Conservation (phyloP, 1,284 basidiomycete species). For the Heterobasidion occidentale region DNA sequence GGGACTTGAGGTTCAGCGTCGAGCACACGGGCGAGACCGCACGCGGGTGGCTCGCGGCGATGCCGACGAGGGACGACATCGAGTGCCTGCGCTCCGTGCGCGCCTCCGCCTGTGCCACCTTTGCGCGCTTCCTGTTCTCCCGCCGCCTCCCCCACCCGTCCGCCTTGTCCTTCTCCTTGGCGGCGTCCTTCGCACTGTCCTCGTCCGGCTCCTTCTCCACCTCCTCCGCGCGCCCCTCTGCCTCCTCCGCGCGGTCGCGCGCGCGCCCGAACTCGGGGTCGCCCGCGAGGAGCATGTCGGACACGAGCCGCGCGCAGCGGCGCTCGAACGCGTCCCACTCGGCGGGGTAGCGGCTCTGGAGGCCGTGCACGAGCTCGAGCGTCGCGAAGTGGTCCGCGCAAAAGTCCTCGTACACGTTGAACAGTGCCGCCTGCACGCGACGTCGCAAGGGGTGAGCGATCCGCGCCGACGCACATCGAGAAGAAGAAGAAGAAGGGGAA, state of each 20-base stretch:
- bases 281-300: conserved; percentile 1
- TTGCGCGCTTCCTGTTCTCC: not conserved
- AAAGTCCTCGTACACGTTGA: conserved; percentile 75
- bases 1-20: conserved; percentile 3
- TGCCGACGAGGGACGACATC: conserved; percentile 6
- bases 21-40: not conserved
- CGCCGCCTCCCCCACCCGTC: not conserved
- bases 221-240: not conserved
- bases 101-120: not conserved
- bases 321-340: conserved; percentile 84
- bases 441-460: not conserved
- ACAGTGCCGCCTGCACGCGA: conserved; percentile 54
- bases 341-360: conserved; percentile 47
- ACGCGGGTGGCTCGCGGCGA: not conserved
- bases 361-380: conserved; percentile 58
- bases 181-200: conserved; percentile 1
- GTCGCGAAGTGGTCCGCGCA: conserved; percentile 82
- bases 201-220: not conserved
- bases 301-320: conserved; percentile 30
- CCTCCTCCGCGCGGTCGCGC: not conserved
- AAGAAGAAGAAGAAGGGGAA: too few species aligned
- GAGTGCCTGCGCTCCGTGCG: conserved; percentile 15
- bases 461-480: not conserved
- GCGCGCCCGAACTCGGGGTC: not conserved
- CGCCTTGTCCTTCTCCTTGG: not conserved